Base-by-base conservation (phyloP, 2,329 filamentous ascomycete species). In the Epichloe brachyelytri region DNA sequence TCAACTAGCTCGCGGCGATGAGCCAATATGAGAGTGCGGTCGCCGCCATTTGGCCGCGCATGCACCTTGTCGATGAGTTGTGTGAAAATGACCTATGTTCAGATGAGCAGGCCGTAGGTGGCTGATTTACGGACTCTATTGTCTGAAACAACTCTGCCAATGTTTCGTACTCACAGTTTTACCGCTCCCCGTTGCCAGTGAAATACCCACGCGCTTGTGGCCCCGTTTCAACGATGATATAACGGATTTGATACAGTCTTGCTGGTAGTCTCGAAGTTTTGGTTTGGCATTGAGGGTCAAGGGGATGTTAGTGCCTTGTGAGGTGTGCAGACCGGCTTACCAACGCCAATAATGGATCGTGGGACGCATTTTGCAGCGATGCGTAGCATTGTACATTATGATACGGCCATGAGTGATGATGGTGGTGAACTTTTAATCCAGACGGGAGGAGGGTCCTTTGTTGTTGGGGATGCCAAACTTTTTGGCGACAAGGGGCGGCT, bases 1-100 rank as follows among this genome's bases (percentile, higher is more conserved):
- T 97, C 88, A 30, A 97, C 89, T 2, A 98, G 79, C 68, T 98
- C 93, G 46, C 88, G 82, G 30, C 93, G 83, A 67, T 98, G 93
- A 15, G 89, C 93, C 43, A 98, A 74, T 56, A 98, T 94, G 53
- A 98, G 76, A 0, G 91, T 95, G 63, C 88, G 88, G 1, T 79
- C 84, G 54, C 70, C 63, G 33, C 75, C 64, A 48, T 73, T 71
- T 11, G 71, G 73, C 37, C 57, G 54, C 5, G 82, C 68, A 49
- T 72, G 66, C 48, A 97, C 74, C 52, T 86, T 84, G 60, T 87
- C 82, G 55, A 98, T 95, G 44, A 98, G 77, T 64, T 95, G 89
- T 12, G 91, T 97, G 70, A 98, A 98, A 59, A 98, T 90, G 63
- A 98, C 83, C 85, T 88, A 57, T 15, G 20, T 38, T 37, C 17